These are phyloP conservation scores for Fusarium burgessii DNA, from an alignment of 2,329 filamentous ascomycete species.

Conservation along the genomic window DNA sequence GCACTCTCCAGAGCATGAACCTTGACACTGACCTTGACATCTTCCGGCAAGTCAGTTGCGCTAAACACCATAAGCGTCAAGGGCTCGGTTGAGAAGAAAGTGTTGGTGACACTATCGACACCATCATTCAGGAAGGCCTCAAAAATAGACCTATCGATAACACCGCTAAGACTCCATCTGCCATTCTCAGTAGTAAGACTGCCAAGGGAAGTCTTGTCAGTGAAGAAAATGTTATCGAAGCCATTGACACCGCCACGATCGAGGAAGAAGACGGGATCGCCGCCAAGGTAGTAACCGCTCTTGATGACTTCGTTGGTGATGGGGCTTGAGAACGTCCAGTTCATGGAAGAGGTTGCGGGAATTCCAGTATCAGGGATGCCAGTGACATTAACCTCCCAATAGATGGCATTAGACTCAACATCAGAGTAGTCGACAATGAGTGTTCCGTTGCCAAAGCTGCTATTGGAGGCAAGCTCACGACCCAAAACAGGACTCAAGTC, in stretches of 20 bases:
- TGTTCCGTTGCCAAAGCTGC: conserved; percentile 60
- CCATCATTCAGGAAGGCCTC: conserved; percentile 53
- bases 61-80: conserved; percentile 42
- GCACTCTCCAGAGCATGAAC: conserved; percentile 46
- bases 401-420: conserved; percentile 58
- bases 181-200: conserved; percentile 23
- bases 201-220: conserved; percentile 47
- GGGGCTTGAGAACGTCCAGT: conserved; percentile 47
- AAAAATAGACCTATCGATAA: conserved; percentile 52
- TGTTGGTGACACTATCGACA: conserved; percentile 49
- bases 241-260: conserved; percentile 45
- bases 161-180: conserved; percentile 49
- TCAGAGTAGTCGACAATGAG: conserved; percentile 63
- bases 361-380: conserved; percentile 43
- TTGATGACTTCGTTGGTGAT: conserved; percentile 44
- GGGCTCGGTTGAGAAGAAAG: conserved; percentile 48
- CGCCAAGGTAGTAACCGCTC: conserved; percentile 46
- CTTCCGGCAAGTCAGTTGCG: conserved; percentile 35
- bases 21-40: conserved; percentile 36
- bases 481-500: conserved; percentile 62
- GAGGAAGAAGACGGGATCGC: conserved; percentile 47
- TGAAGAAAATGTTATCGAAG: conserved; percentile 51
- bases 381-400: conserved; percentile 67
- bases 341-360: conserved; percentile 41
- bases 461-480: conserved; percentile 56